phyloP scores from a whole-genome alignment of 2,329 filamentous ascomycete genomes.

The Talaromyces sp. region DNA sequence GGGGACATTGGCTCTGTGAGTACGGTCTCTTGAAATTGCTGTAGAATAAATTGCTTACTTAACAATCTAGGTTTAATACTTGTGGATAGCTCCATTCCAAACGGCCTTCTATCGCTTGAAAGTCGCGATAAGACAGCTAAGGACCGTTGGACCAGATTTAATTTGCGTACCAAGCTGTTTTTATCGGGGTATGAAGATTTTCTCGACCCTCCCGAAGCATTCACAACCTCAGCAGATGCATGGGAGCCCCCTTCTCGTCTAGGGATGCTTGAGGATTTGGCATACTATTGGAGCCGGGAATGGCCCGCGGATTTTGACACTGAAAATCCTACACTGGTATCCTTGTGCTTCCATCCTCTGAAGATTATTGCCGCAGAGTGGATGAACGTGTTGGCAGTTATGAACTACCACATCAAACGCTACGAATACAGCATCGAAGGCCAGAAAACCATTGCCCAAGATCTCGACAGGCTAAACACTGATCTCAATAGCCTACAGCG shows the following conservation, averaged over 20 bases:
- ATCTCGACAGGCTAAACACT: background rate
- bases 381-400: background rate
- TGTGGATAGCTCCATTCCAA: background rate
- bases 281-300: background rate
- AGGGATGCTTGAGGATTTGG: background rate
- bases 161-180: background rate
- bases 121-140: background rate
- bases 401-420: background rate
- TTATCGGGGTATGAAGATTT: background rate
- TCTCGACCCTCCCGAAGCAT: background rate
- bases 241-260: background rate
- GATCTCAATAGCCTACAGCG: constrained; percentile 1
- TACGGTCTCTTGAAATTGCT: background rate
- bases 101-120: background rate
- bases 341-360: background rate
- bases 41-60: background rate
- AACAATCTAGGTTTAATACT: background rate
- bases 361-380: background rate
- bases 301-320: background rate
- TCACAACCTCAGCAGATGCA: background rate
- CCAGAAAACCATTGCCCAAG: background rate
- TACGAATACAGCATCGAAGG: background rate
- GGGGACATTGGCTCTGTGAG: background rate
- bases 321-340: background rate
- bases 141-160: background rate